These are phyloP conservation scores for Calendula officinalis DNA, from an alignment of 129 eudicot genomes.

Conservation along the genomic window DNA sequence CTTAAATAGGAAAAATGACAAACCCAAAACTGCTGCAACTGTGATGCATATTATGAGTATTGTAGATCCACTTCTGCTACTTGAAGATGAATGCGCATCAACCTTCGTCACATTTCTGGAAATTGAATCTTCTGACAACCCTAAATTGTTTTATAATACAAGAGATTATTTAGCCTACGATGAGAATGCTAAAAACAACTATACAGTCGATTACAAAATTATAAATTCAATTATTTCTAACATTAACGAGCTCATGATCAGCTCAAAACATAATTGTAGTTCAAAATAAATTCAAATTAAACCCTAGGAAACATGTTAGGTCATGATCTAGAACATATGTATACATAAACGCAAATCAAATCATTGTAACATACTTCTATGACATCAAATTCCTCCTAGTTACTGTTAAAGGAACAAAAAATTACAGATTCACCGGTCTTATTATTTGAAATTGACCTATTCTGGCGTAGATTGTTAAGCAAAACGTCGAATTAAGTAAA, in stretches of 20 bases:
- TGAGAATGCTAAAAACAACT: neutral
- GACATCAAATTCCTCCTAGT: neutral
- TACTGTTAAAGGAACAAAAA: neutral
- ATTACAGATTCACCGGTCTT: neutral
- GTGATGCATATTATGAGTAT: conserved; percentile 50
- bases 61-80: conserved; percentile 49
- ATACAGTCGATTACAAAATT: neutral
- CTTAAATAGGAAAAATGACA: conserved; percentile 67
- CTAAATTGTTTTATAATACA: conserved; percentile 37
- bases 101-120: conserved; percentile 37
- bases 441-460: neutral
- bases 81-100: conserved; percentile 31
- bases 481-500: neutral
- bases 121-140: conserved; percentile 55
- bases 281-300: conserved; percentile 5
- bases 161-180: neutral
- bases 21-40: conserved; percentile 44
- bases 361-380: neutral
- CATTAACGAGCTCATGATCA: neutral
- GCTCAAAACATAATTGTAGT: neutral
- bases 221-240: neutral
- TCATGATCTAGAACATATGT: neutral
- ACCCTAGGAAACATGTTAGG: conserved; percentile 7
- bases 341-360: conserved; percentile 13
- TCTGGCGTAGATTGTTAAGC: conserved; percentile 5